These are phyloP conservation scores for Aspergillus heteromorphus DNA, from an alignment of 495 filamentous ascomycete genomes.

Conservation along the genomic window DNA sequence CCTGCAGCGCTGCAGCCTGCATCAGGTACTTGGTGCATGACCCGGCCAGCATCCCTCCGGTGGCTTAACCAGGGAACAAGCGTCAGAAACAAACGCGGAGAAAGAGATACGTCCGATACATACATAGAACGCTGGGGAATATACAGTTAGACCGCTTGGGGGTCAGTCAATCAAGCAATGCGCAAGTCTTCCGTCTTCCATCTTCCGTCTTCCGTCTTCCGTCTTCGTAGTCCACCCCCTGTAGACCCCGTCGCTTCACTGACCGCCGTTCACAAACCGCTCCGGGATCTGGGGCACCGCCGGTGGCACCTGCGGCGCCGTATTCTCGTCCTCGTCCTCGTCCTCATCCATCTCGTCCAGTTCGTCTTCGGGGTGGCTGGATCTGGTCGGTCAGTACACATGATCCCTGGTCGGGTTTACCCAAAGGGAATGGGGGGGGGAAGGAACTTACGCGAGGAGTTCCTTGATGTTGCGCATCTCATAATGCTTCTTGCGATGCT, in stretches of 20 bases:
- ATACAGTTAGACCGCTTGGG: conserved; percentile 7
- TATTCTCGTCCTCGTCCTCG: conserved; percentile 29
- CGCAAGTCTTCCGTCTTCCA: background rate
- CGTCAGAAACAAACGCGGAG: background rate
- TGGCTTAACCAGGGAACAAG: no score
- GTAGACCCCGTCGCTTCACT: background rate
- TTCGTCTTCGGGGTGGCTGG: conserved; percentile 42
- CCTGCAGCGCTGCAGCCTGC: no score
- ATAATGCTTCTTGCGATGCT: conserved; percentile 90
- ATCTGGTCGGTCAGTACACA: conserved; percentile 9
- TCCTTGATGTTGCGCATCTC: conserved; percentile 96
- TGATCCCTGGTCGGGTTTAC: no score
- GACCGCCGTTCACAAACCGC: conserved; percentile 17
- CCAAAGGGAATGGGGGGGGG: no score
- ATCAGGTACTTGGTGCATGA: no score
- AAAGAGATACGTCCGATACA: background rate
- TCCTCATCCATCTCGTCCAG: conserved; percentile 50
- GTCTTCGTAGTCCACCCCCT: background rate
- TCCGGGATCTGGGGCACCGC: conserved; percentile 34
- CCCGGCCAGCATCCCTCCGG: no score
- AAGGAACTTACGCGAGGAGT: conserved; percentile 65
- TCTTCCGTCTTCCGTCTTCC: background rate
- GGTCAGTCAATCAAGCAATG: background rate
- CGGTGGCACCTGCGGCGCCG: conserved; percentile 17
- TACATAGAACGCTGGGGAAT: conserved; percentile 21